phyloP scores from a whole-genome alignment of 768 basidiomycete species.

The Chalciporus pseudorubinellus region DNA sequence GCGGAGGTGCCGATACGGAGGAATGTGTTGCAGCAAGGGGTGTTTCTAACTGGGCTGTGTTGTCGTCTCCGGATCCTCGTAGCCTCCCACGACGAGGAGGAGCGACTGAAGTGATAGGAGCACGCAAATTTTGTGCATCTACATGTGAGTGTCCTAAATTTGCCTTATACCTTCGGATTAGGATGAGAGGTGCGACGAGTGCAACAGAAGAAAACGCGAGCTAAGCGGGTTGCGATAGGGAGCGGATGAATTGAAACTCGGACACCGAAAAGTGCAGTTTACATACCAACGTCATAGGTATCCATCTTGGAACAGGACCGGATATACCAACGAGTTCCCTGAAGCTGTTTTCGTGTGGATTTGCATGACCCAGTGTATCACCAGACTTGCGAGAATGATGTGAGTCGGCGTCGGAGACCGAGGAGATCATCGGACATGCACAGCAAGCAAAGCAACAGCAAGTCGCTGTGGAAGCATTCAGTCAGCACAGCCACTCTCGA shows the following conservation, averaged over 20 bases:
- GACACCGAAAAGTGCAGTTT: background rate
- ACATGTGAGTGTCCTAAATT: background rate
- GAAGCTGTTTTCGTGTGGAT: background rate
- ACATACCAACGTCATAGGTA: slow-evolving; percentile 31
- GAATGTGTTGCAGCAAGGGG: background rate
- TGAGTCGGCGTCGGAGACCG: background rate
- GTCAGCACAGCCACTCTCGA: background rate
- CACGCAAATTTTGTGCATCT: background rate
- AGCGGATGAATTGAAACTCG: background rate
- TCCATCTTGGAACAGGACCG: slow-evolving; percentile 26
- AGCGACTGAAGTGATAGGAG: background rate
- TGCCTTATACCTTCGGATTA: slow-evolving; percentile 11
- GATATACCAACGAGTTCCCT: background rate
- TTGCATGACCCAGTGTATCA: background rate
- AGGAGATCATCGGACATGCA: background rate
- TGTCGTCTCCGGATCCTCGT: background rate
- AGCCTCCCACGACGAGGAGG: slow-evolving; percentile 9
- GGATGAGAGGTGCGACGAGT: slow-evolving; percentile 10
- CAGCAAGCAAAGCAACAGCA: background rate
- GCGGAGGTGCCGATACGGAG: background rate
- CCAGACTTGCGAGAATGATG: background rate
- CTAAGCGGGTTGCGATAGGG: background rate
- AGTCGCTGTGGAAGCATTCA: background rate
- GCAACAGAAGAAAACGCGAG: slow-evolving; percentile 14
- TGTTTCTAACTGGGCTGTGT: background rate